Conservation (phyloP, 192 early-diverging fungal genomes). For the Rhizoclosmatium globosum region DNA sequence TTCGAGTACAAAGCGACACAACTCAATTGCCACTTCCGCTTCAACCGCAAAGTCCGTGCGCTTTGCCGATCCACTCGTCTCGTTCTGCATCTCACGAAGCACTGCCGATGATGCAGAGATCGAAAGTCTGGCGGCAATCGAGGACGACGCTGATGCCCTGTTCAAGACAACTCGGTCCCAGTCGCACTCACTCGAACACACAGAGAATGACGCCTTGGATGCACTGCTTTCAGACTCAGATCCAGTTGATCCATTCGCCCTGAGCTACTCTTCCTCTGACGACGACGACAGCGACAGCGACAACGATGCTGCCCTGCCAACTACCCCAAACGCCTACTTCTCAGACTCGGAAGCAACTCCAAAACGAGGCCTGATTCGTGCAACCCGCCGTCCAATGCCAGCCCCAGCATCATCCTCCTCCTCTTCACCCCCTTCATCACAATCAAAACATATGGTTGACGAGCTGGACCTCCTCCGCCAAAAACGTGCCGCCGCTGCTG, state of each 20-base stretch:
- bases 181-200: no score
- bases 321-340: background rate
- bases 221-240: background rate
- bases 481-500: background rate
- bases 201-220: no score
- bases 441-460: background rate
- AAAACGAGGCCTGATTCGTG: background rate
- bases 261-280: background rate
- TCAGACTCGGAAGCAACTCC: background rate
- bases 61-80: conserved; percentile 4
- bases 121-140: background rate
- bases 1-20: background rate
- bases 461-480: background rate
- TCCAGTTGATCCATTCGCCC: background rate
- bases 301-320: background rate
- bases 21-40: background rate
- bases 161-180: no score
- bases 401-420: background rate
- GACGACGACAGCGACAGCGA: background rate
- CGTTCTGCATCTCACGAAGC: background rate
- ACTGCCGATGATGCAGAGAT: background rate
- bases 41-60: background rate
- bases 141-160: background rate
- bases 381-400: background rate
- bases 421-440: no score